Base-by-base conservation (phyloP, 139 green algal genomes). In the Coccomyxa sp. region DNA sequence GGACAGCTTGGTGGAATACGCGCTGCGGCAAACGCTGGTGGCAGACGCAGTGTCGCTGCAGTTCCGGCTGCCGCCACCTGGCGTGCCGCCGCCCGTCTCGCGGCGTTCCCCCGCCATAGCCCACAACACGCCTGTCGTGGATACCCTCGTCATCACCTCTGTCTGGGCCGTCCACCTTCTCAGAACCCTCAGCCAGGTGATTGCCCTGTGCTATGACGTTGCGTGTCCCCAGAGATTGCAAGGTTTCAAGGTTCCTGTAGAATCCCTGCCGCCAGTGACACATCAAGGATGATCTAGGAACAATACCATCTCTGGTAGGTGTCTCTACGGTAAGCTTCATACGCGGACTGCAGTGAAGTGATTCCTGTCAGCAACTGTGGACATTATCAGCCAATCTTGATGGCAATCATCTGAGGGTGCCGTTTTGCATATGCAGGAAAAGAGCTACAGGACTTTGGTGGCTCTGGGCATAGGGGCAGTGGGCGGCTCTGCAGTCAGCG, bases 161-260 rank as follows among this genome's bases (percentile, higher is more conserved):
- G 87, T 97, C n/a, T 97, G 93, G 93, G 88, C 85, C 36, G 92
- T 97, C 54, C 79, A 89, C 27, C 75, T 95, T 55, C 88, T 97
- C 78, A 88, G 92, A 24, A 44, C 55, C 34, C 81, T 97, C 31
- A 86, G 83, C 44, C 84, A 88, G 88, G 89, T 93, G 78, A n/a
- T 64, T n/a, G n/a, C n/a, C n/a, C n/a, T n/a, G n/a, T n/a, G n/a
- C n/a, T n/a, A n/a, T n/a, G n/a, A n/a, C n/a, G n/a, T n/a, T n/a
- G n/a, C n/a, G n/a, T n/a, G n/a, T n/a, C n/a, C n/a, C n/a, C n/a
- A n/a, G n/a, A n/a, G n/a, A n/a, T n/a, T n/a, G n/a, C n/a, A n/a
- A n/a, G n/a, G n/a, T n/a, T n/a, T n/a, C n/a, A n/a, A n/a, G n/a
- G n/a, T n/a, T n/a, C n/a, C n/a, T n/a, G n/a, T n/a, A n/a, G n/a